phyloP scores from a whole-genome alignment of 2,329 filamentous ascomycete species.

The Pseudogymnoascus sp. region DNA sequence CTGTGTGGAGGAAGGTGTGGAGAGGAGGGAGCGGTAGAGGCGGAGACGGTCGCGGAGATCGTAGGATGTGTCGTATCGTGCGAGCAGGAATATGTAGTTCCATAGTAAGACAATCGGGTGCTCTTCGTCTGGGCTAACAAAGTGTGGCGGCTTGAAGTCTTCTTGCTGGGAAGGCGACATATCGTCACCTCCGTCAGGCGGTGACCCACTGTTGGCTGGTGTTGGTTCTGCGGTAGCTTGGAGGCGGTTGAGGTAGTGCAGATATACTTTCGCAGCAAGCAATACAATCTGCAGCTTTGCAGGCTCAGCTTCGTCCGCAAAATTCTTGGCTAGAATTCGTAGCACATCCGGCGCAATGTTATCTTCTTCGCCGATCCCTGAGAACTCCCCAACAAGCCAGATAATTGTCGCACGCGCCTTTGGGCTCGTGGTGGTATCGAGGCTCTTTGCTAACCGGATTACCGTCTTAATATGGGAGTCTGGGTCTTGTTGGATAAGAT shows the following conservation, averaged over 20 bases:
- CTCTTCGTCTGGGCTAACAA: slow-evolving; percentile 26
- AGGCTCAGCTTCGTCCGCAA: slow-evolving; percentile 71
- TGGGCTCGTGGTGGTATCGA: slow-evolving; percentile 80
- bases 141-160: slow-evolving; percentile 14
- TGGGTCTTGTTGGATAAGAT: slow-evolving; percentile 88
- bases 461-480: slow-evolving; percentile 75
- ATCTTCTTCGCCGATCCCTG: slow-evolving; percentile 67
- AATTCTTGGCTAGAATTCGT: slow-evolving; percentile 77
- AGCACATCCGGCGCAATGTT: slow-evolving; percentile 91
- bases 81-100: slow-evolving; percentile 75
- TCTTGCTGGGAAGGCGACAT: slow-evolving; percentile 17
- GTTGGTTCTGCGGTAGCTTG: slow-evolving; percentile 30
- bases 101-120: slow-evolving; percentile 72
- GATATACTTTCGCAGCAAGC: slow-evolving; percentile 90
- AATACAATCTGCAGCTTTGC: slow-evolving; percentile 89
- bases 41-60: slow-evolving; percentile 87
- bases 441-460: slow-evolving; percentile 77
- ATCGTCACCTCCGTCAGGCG: slow-evolving; percentile 15
- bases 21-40: slow-evolving; percentile 76
- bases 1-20: slow-evolving; percentile 64
- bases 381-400: slow-evolving; percentile 94
- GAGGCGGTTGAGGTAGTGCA: slow-evolving; percentile 71
- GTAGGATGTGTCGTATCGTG: slow-evolving; percentile 89
- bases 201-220: slow-evolving; percentile 25
- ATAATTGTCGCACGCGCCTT: slow-evolving; percentile 89